A percentile compares a stretch with the other conserved stretches of the same genome.
Evolutionary conservation across 352 stramenopile species (phyloP).

Genomic region (Paralagenidium karlingii): DNA sequence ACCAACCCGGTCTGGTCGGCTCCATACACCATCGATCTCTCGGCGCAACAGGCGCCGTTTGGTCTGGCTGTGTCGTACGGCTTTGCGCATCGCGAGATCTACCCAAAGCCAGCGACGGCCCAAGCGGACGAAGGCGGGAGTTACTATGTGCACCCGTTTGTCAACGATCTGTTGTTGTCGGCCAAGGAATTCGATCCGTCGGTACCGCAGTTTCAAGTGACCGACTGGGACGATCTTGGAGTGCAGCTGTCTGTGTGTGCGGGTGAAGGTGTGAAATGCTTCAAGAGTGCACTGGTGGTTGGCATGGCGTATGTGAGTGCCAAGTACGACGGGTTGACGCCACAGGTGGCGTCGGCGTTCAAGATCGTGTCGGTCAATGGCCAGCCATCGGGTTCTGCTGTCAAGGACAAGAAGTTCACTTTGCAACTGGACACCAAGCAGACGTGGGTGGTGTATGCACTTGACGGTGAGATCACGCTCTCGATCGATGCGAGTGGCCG

Average conservation of each 20-base stretch:
- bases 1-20: too few species aligned
- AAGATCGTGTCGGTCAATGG: constrained; percentile 1
- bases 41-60: too few species aligned
- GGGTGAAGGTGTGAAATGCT: constrained; percentile 8
- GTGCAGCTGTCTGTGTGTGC: constrained; percentile 19
- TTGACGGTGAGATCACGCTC: neutral
- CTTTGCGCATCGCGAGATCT: too few species aligned
- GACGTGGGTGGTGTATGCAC: constrained; percentile 59
- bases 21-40: too few species aligned
- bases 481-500: constrained; percentile 15
- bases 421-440: constrained; percentile 51
- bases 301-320: constrained; percentile 65
- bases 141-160: constrained; percentile 31
- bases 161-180: constrained; percentile 49
- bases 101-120: too few species aligned
- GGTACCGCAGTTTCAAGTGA: constrained; percentile 29
- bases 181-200: constrained; percentile 27
- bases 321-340: constrained; percentile 36
- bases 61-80: too few species aligned
- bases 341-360: constrained; percentile 17
- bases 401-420: constrained; percentile 22
- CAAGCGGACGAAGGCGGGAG: too few species aligned
- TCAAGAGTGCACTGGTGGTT: constrained; percentile 41
- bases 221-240: constrained; percentile 50
- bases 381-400: constrained; percentile 7